Percentiles rank a stretch among this genome's conserved stretches.
phyloP scores from a whole-genome alignment of 2,329 filamentous ascomycete genomes.

The Penicillium sp. region DNA sequence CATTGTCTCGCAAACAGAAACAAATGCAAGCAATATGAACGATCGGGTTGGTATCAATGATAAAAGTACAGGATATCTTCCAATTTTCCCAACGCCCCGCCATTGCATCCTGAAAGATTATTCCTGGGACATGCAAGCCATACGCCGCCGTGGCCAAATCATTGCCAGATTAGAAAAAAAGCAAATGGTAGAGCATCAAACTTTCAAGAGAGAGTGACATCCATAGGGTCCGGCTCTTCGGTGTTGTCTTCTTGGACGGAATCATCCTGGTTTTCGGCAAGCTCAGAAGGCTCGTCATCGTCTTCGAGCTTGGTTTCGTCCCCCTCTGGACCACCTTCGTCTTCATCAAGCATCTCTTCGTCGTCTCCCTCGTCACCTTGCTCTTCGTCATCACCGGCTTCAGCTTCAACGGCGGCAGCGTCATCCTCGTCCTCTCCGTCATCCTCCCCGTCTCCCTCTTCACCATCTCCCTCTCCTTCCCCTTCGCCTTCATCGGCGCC shows the following conservation, averaged over 20 bases:
- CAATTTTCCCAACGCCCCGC: not conserved
- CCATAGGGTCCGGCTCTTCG: constrained; percentile 20
- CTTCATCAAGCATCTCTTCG: constrained; percentile 15
- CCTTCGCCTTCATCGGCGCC: constrained; percentile 24
- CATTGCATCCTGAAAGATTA: not conserved
- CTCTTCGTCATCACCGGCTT: constrained; percentile 17
- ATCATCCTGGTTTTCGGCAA: constrained; percentile 14
- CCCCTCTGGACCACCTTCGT: constrained; percentile 8
- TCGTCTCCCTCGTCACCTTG: constrained; percentile 14
- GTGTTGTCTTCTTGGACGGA: constrained; percentile 9
- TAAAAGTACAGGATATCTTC: not conserved
- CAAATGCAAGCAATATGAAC: not conserved
- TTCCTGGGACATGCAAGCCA: not conserved
- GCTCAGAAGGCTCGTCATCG: constrained; percentile 14
- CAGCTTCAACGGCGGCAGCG: constrained; percentile 20
- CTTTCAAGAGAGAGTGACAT: constrained; percentile 16
- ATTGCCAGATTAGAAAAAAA: not conserved
- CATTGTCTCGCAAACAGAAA: not conserved
- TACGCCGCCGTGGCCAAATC: not conserved
- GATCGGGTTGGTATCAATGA: constrained; percentile 1
- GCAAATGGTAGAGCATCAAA: not conserved
- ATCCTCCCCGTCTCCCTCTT: constrained; percentile 19
- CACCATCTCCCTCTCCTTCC: constrained; percentile 15
- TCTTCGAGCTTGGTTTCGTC: constrained; percentile 13
- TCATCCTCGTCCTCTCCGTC: constrained; percentile 25